A percentile compares a stretch with the other conserved stretches of the same genome.
Conservation (phyloP, 305 asterid species). For the Fraxinus nigra region DNA sequence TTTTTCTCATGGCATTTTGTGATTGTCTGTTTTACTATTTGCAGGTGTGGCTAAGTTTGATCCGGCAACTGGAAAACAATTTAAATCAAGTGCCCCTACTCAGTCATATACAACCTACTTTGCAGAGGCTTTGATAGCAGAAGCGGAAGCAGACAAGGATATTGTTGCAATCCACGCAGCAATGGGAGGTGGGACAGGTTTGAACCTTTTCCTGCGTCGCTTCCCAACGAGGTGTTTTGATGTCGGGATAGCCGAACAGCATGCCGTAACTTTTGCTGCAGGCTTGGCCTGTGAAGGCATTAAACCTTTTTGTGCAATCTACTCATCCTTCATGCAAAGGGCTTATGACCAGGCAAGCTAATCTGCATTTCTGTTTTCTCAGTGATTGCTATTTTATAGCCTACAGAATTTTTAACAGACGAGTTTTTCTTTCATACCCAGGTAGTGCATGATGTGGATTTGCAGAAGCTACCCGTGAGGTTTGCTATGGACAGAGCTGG, state of each 20-base stretch:
- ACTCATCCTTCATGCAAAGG: conserved; percentile 91
- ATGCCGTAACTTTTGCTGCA: conserved; percentile 95
- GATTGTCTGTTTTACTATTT: conserved; percentile 9
- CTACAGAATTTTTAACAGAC: not conserved
- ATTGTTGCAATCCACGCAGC: conserved; percentile 94
- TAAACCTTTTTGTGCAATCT: conserved; percentile 94
- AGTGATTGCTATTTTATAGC: not conserved
- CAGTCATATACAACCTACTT: conserved; percentile 88
- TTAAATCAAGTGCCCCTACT: conserved; percentile 66
- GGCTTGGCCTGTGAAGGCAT: conserved; percentile 98
- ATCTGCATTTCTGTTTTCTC: not conserved
- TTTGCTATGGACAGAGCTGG: conserved; percentile 99
- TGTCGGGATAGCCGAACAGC: conserved; percentile 97
- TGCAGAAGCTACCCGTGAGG: conserved; percentile 93
- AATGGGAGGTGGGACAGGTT: conserved; percentile 98
- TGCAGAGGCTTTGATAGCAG: conserved; percentile 90
- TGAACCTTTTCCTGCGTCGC: conserved; percentile 81
- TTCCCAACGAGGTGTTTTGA: conserved; percentile 84
- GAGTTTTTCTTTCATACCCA: conserved; percentile 26
- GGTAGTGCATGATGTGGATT: conserved; percentile 96
- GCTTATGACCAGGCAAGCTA: conserved; percentile 84
- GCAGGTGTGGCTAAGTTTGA: conserved; percentile 89
- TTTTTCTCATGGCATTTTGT: not conserved
- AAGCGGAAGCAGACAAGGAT: conserved; percentile 84
- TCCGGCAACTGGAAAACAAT: conserved; percentile 96